These are phyloP conservation scores for Paecilomyces fulvus DNA, from an alignment of 2,329 filamentous ascomycete genomes.

Conservation along the genomic window DNA sequence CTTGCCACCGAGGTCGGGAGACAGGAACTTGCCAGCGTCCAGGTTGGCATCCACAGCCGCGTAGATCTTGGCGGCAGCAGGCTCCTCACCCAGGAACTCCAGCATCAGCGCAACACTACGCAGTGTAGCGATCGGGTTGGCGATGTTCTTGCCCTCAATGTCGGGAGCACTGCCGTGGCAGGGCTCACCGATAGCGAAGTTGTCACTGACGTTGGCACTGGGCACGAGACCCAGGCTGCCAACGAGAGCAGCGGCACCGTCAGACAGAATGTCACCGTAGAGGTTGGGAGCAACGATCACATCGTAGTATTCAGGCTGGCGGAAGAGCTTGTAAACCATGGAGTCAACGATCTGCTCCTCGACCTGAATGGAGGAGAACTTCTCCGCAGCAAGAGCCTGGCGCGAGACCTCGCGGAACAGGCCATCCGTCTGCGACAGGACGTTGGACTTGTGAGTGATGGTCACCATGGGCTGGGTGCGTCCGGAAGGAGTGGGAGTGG, in stretches of 20 bases:
- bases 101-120: constrained; percentile 89
- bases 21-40: constrained; percentile 71
- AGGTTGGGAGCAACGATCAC: constrained; percentile 97
- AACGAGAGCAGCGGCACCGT: constrained; percentile 88
- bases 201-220: constrained; percentile 87
- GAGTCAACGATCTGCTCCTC: constrained; percentile 99
- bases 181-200: constrained; percentile 93
- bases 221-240: constrained; percentile 88
- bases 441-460: constrained; percentile 97
- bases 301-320: constrained; percentile 89
- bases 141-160: constrained; percentile 84
- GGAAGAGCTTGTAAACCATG: constrained; percentile 99
- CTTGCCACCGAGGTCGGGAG: constrained; percentile 81
- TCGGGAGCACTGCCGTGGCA: constrained; percentile 95
- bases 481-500: constrained; percentile 36
- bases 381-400: constrained; percentile 57
- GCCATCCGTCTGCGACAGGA: constrained; percentile 91
- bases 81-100: constrained; percentile 83
- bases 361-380: constrained; percentile 58
- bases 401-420: constrained; percentile 80
- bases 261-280: constrained; percentile 93
- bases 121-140: constrained; percentile 93
- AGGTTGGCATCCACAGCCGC: constrained; percentile 84
- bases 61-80: constrained; percentile 83
- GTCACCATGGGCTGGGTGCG: constrained; percentile 71